Evolutionary conservation across 176 grass and related monocot genomes (phyloP).

Genomic region (Hordeum marinum): DNA sequence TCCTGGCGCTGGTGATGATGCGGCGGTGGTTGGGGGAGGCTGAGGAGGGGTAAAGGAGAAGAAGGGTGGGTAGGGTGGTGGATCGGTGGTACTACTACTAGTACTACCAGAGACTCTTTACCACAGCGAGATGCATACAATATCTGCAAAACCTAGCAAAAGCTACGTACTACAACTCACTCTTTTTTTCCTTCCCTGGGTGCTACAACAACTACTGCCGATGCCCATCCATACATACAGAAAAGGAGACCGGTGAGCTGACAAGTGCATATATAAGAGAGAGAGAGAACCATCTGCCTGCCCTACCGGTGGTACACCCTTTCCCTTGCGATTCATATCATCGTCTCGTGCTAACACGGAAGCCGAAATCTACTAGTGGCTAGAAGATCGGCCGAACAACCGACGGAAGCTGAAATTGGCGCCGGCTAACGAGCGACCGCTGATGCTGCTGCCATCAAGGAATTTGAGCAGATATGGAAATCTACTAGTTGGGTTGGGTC

Average conservation of each 20-base stretch:
- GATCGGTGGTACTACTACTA: not conserved
- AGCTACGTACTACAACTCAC: not conserved
- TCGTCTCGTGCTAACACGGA: not conserved
- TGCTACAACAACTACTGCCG: not conserved
- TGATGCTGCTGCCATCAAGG: not conserved
- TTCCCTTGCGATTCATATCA: constrained; percentile 7
- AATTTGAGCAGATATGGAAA: not conserved
- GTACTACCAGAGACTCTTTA: not conserved
- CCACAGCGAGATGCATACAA: constrained; percentile 9
- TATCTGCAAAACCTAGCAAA: constrained; percentile 14
- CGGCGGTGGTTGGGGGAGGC: constrained; percentile 19
- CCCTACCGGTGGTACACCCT: not conserved
- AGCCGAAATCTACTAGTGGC: not conserved
- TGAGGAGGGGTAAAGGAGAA: constrained; percentile 13
- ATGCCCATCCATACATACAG: not conserved
- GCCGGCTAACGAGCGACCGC: not conserved
- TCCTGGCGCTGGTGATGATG: no score
- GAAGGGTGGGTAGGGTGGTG: constrained; percentile 21
- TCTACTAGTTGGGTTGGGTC: not conserved
- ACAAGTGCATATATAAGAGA: constrained; percentile 3
- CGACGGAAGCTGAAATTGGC: not conserved
- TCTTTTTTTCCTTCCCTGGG: not conserved
- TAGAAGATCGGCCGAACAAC: not conserved
- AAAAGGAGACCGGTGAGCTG: not conserved
- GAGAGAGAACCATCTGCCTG: not conserved